phyloP scores from a whole-genome alignment of 441 rosid genomes.

The Arabidopsis lyrata region DNA sequence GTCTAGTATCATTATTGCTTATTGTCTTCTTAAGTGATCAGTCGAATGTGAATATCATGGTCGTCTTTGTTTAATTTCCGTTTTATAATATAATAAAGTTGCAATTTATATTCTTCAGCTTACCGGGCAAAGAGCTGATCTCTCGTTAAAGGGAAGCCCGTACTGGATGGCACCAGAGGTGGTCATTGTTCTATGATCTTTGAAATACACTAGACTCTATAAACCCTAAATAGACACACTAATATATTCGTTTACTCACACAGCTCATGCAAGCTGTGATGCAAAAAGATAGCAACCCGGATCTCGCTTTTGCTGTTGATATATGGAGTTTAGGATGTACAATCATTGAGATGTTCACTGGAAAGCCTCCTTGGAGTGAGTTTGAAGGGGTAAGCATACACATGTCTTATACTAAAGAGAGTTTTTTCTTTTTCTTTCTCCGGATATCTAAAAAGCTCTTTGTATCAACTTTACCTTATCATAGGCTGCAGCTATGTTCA shows the following conservation, averaged over 20 bases:
- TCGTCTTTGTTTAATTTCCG: slow-evolving; percentile 3
- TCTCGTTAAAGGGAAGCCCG: slow-evolving; percentile 95
- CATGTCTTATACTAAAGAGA: not conserved
- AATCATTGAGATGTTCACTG: slow-evolving; percentile 93
- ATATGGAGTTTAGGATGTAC: slow-evolving; percentile 99
- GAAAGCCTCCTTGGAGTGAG: slow-evolving; percentile 98
- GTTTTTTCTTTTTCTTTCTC: not conserved
- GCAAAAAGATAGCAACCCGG: slow-evolving; percentile 79
- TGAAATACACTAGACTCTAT: not conserved
- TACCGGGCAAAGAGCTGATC: slow-evolving; percentile 85
- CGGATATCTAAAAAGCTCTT: not conserved
- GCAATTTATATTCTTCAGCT: slow-evolving; percentile 58
- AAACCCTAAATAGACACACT: slow-evolving; percentile 31
- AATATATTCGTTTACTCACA: slow-evolving; percentile 37
- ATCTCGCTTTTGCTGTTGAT: slow-evolving; percentile 90
- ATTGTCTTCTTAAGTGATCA: slow-evolving; percentile 10
- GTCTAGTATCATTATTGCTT: slow-evolving; percentile 8
- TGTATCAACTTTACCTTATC: slow-evolving; percentile 20
- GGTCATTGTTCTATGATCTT: slow-evolving; percentile 33
- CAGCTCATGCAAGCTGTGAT: slow-evolving; percentile 95
- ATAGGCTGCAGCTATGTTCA: slow-evolving; percentile 98
- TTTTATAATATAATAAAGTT: slow-evolving; percentile 31
- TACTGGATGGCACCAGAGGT: slow-evolving; percentile 99
- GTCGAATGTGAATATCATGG: not conserved
- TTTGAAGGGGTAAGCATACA: slow-evolving; percentile 82